phyloP scores from a whole-genome alignment of 305 asterid genomes.

The Petunia hybrid region DNA sequence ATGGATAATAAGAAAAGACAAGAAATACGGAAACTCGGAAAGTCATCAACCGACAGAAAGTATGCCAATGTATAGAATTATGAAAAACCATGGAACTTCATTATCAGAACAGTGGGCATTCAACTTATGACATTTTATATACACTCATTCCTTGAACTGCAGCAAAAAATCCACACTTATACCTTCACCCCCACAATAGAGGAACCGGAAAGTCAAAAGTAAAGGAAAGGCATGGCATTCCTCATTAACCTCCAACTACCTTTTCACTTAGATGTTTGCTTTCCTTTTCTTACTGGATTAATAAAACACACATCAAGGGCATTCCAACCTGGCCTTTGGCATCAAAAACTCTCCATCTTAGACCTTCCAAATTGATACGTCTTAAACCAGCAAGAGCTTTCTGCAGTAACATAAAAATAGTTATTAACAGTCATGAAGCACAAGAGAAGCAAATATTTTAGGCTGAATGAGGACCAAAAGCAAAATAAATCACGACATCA shows the following conservation, averaged over 20 bases:
- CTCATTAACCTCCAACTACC: background rate
- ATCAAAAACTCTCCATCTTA: constrained; percentile 95
- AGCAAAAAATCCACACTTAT: background rate
- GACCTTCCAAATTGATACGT: constrained; percentile 83
- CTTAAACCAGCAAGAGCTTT: constrained; percentile 74
- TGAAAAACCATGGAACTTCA: background rate
- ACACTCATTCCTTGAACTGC: constrained; percentile 18
- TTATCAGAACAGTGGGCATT: background rate
- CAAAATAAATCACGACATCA: background rate
- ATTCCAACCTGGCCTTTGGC: constrained; percentile 89
- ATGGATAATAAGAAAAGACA: background rate
- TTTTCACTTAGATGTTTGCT: background rate
- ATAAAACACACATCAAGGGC: background rate
- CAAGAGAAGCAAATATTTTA: constrained; percentile 24
- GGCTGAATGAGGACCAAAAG: background rate
- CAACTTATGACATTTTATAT: background rate
- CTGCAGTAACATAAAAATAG: constrained; percentile 23
- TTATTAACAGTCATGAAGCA: background rate
- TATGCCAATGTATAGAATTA: background rate
- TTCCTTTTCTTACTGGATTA: background rate
- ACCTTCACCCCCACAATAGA: constrained; percentile 14
- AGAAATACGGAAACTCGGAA: background rate
- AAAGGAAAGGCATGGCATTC: constrained; percentile 20
- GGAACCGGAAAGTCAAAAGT: background rate
- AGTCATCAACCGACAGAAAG: background rate